Base-by-base conservation (phyloP, 345 rosid genomes). In the Passiflora organensis region DNA sequence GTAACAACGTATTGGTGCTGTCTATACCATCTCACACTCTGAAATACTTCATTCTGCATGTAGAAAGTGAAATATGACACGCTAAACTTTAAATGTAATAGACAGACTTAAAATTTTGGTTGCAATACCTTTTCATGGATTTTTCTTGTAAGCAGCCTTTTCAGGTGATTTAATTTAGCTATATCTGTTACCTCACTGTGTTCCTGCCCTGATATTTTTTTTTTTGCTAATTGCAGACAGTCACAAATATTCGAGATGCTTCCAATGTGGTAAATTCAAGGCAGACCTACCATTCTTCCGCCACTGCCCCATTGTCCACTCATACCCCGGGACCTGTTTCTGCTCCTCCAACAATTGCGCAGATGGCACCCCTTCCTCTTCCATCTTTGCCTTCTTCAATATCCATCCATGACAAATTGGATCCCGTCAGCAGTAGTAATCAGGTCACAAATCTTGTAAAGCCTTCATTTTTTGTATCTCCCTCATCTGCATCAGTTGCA, bases 401-500 rank as follows among this genome's bases (percentile, higher is more conserved):
- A 13, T 13, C 72, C 22, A 34, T 65, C 39, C 76, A 51, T 45
- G 79, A 71, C 17, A 62, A 63, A 15, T 58, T 64, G 37, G 79
- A 82, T 71, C 62, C 75, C 17, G 44, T 63, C 43, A 68, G 56
- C 65, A 67, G 53, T 62, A 53, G 74, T 39, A 73, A 74, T 56
- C 78, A 48, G 44, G 59, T 71, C 19, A 63, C 79, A 15, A 78
- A 65, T 72, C 88, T 82, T 15, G 71, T 85, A 41, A 82, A 79
- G 63, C 93, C 93, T 23, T 80, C 79, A 10, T 82, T 82, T 52
- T 76, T 80, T 25, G 36, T 77, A 13, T 55, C 87, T 46, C 57
- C 80, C 20, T 64, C 87, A 15, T 71, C 87, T 46, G 37, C 77
- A 6, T 56, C 72, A 55, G 53, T 70, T 70, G 65, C 70, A 54